Conservation (phyloP, 1,139 yeast species). For the Blastobotrys buckinghamii region DNA sequence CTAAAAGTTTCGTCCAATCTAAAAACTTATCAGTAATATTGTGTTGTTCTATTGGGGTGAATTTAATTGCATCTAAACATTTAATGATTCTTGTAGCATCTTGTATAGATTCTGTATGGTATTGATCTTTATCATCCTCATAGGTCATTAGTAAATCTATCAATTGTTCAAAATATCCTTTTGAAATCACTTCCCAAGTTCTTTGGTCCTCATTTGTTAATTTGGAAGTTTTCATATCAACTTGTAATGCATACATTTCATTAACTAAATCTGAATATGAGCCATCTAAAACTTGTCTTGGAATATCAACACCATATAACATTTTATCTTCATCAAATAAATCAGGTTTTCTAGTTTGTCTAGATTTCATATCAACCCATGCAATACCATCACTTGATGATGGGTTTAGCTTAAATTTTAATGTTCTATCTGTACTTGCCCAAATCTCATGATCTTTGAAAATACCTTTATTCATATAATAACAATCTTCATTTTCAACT, state of each 20-base stretch:
- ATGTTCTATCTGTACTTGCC: slow-evolving; percentile 28
- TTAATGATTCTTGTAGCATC: slow-evolving; percentile 23
- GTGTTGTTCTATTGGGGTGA: slow-evolving; percentile 16
- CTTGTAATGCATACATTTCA: slow-evolving; percentile 27
- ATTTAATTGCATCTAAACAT: slow-evolving; percentile 21
- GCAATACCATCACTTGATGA: slow-evolving; percentile 38
- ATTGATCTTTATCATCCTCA: slow-evolving; percentile 12
- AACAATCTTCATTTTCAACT: not conserved
- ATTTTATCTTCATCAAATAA: slow-evolving; percentile 29
- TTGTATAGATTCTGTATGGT: slow-evolving; percentile 10
- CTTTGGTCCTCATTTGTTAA: not conserved
- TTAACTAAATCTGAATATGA: slow-evolving; percentile 37
- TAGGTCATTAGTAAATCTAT: slow-evolving; percentile 11
- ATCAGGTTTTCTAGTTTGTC: slow-evolving; percentile 18
- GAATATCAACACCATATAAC: slow-evolving; percentile 37
- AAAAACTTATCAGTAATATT: slow-evolving; percentile 18
- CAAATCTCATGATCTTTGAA: not conserved
- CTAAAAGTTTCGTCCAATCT: slow-evolving; percentile 25
- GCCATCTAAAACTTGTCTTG: slow-evolving; percentile 35
- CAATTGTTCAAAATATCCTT: slow-evolving; percentile 13
- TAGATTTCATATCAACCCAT: slow-evolving; percentile 35
- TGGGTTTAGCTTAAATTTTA: slow-evolving; percentile 41
- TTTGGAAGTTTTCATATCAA: slow-evolving; percentile 1
- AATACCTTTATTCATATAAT: not conserved
- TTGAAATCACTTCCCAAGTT: slow-evolving; percentile 5